phyloP scores from a whole-genome alignment of 2,329 filamentous ascomycete species.

The Calycina herbarum region DNA sequence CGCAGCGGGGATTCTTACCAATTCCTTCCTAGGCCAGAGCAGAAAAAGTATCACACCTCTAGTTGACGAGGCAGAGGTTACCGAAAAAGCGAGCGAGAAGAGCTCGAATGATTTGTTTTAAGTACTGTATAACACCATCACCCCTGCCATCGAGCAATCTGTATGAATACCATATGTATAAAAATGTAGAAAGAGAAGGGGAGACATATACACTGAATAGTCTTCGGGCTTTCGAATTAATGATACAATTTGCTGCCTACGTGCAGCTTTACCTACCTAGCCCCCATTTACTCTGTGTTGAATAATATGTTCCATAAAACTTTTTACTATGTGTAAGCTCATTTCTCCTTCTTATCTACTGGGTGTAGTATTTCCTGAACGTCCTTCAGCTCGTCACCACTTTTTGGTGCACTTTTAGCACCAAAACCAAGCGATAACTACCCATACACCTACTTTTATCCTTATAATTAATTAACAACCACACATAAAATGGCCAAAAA shows the following conservation, averaged over 20 bases:
- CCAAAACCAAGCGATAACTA: no score
- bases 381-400: no score
- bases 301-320: not conserved
- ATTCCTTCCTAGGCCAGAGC: constrained; percentile 51
- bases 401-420: no score
- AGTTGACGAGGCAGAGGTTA: not conserved
- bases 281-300: not conserved
- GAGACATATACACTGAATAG: not conserved
- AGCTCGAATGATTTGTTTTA: constrained; percentile 6
- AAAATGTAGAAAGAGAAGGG: not conserved
- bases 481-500: no score
- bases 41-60: not conserved
- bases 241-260: not conserved
- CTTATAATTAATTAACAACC: no score
- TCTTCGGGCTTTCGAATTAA: not conserved
- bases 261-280: not conserved
- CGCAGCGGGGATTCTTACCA: constrained; percentile 74
- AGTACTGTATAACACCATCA: not conserved
- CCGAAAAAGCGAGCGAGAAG: not conserved
- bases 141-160: not conserved
- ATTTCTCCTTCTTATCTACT: no score
- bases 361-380: no score
- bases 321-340: no score
- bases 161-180: constrained; percentile 1
- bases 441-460: no score